A percentile compares a stretch with the other conserved stretches of the same genome.
phyloP scores from a whole-genome alignment of 2,329 filamentous ascomycete species.

The Talaromyces sp. region DNA sequence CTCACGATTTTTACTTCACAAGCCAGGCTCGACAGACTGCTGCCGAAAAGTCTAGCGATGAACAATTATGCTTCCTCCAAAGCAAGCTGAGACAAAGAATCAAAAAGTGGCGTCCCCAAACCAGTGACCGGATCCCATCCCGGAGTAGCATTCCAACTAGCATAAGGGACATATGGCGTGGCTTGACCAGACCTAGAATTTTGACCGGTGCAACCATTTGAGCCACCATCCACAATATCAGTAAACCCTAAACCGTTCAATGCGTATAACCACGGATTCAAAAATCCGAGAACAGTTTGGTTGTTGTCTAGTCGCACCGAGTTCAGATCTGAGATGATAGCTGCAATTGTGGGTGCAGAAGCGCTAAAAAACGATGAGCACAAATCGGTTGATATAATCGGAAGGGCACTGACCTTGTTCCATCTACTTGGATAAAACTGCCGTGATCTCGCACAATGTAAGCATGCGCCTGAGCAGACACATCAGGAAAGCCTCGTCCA shows the following conservation, averaged over 20 bases:
- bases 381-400: slow-evolving; percentile 11
- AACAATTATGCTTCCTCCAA: slow-evolving; percentile 6
- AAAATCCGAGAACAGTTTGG: slow-evolving; percentile 54
- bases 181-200: slow-evolving; percentile 33
- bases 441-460: slow-evolving; percentile 42
- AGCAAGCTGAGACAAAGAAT: slow-evolving; percentile 21
- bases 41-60: neutral
- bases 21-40: neutral
- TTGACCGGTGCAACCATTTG: slow-evolving; percentile 43
- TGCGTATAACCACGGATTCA: slow-evolving; percentile 61
- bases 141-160: slow-evolving; percentile 49
- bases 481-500: slow-evolving; percentile 61
- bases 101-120: slow-evolving; percentile 34
- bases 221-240: slow-evolving; percentile 49
- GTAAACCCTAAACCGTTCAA: slow-evolving; percentile 44
- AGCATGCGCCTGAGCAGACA: slow-evolving; percentile 54
- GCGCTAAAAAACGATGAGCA: slow-evolving; percentile 37
- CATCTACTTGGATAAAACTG: slow-evolving; percentile 38
- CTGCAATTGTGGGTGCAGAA: slow-evolving; percentile 60
- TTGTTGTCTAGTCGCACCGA: slow-evolving; percentile 57
- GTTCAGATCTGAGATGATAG: slow-evolving; percentile 63
- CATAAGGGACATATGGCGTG: slow-evolving; percentile 41
- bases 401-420: slow-evolving; percentile 40
- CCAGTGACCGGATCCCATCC: slow-evolving; percentile 45
- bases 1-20: neutral